Conservation (phyloP, 441 rosid genomes). For the Omphalea diandra region DNA sequence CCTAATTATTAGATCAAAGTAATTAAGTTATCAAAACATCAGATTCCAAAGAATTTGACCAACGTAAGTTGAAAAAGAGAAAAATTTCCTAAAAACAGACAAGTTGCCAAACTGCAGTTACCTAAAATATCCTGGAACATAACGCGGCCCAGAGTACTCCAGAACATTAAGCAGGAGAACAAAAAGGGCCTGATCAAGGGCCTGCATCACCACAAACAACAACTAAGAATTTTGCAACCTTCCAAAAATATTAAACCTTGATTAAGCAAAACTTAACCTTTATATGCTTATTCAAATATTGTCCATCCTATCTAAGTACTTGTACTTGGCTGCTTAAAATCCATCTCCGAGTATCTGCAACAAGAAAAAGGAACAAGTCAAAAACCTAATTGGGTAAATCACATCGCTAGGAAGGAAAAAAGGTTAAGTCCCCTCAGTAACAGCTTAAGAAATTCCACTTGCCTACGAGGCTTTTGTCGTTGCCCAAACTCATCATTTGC, state of each 20-base stretch:
- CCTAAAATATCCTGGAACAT: slow-evolving; percentile 51
- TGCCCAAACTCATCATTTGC: slow-evolving; percentile 56
- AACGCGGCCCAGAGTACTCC: slow-evolving; percentile 56
- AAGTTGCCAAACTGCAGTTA: slow-evolving; percentile 20
- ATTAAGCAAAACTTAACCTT: slow-evolving; percentile 35
- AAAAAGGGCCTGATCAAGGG: slow-evolving; percentile 54
- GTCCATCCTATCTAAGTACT: slow-evolving; percentile 36
- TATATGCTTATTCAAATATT: slow-evolving; percentile 39
- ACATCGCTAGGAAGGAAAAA: background rate
- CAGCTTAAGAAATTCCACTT: slow-evolving; percentile 28
- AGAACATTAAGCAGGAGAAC: slow-evolving; percentile 53
- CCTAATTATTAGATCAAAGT: background rate
- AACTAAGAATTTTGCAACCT: slow-evolving; percentile 31
- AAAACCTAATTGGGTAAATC: background rate
- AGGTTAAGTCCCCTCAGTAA: background rate
- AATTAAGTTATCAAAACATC: background rate
- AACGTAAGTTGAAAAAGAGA: background rate
- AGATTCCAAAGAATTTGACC: background rate
- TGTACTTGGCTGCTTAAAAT: slow-evolving; percentile 67
- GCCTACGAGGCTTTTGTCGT: slow-evolving; percentile 81
- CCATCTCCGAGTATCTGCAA: slow-evolving; percentile 83
- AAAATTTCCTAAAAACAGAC: background rate
- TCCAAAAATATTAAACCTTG: slow-evolving; percentile 21
- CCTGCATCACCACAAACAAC: slow-evolving; percentile 41
- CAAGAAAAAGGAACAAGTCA: slow-evolving; percentile 6